These are phyloP conservation scores for Pulveroboletus sp. DNA, from an alignment of 768 basidiomycete species.

Conservation along the genomic window DNA sequence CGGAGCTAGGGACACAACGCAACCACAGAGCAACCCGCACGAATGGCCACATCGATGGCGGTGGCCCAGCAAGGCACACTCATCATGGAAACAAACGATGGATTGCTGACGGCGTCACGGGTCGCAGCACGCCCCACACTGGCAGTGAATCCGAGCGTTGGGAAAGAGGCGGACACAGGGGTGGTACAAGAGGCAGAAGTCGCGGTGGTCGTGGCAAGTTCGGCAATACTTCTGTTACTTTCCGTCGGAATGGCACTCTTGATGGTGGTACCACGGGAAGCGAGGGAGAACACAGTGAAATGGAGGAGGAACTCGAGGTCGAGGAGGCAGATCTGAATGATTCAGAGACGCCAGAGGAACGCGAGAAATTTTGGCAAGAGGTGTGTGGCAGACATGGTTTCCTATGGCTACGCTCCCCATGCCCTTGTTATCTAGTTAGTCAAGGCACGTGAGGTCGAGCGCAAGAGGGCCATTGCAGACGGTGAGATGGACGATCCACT, in stretches of 20 bases:
- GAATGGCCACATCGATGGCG: conserved; percentile 21
- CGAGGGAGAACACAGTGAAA: too few relatives aligned
- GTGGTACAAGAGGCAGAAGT: conserved; percentile 45
- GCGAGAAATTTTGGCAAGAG: conserved; percentile 68
- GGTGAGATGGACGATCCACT: conserved; percentile 87
- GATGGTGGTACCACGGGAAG: too few relatives aligned
- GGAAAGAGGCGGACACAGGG: conserved; percentile 59
- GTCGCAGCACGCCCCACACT: conserved; percentile 35
- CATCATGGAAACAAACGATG: conserved; percentile 57
- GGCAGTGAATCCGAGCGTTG: conserved; percentile 48
- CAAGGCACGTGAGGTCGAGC: conserved; percentile 67
- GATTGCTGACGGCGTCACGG: conserved; percentile 40
- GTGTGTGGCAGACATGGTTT: conserved; percentile 36
- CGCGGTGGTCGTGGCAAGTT: conserved; percentile 35
- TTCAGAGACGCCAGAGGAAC: conserved; percentile 43
- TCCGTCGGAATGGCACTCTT: too few relatives aligned
- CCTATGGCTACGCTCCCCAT: conserved; percentile 20
- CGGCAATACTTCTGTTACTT: conserved; percentile 31
- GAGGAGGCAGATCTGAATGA: conserved; percentile 42
- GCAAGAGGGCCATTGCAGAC: conserved; percentile 68
- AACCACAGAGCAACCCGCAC: conserved; percentile 17
- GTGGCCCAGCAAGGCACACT: conserved; percentile 22
- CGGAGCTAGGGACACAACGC: conserved; percentile 23
- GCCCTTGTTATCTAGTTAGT: conserved; percentile 46
- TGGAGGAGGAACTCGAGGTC: conserved; percentile 27